Evolutionary conservation across 1,284 basidiomycete species (phyloP), one percentile per base, ranked within the genome.

Genomic region (Peniophora sp.): DNA sequence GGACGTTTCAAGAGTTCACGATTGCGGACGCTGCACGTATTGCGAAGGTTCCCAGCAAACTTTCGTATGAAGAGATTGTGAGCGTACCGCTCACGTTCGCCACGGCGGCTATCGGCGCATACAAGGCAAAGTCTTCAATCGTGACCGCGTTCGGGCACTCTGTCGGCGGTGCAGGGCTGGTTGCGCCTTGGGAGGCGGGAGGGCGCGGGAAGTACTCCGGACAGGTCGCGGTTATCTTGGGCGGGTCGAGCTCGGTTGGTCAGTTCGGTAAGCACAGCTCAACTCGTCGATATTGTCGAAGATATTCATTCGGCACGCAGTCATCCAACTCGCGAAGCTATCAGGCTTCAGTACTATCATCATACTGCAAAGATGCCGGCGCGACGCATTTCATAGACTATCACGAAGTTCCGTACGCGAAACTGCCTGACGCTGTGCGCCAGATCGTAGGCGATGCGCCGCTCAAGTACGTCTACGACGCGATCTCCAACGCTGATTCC

Each of bases 171-270:
- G 44, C 19, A 9, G 44, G 44, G 11, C 23, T 45, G 8, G 8
- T 22, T n/a, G 10, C 44, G 49, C 50, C 67, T 1, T 61, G 60
- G 58, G 56, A 55, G 16, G 58, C 54, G 22, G 55, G 53, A 45
- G 58, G 62, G 3, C 27, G 22, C 23, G 59, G 64, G 34, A 64
- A 64, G 46, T 65, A 65, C 50, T 52, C 57, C 1, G 57, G 56
- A 11, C 59, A 62, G 47, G 58, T 68, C 2, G 56, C 69, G 38
- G 50, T 72, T 22, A 55, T 73, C 20, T 59, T 69, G 51, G 69
- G 66, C n/a, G 70, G 68, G 2, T 58, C 66, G 3, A 60, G 62
- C 0, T 66, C 68, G 10, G 67, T 71, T n/a, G 71, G 71, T 14
- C 64, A 69, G 54, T 70, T 61, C 53, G 59, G 60, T 69, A 22